Conservation (phyloP, 495 filamentous ascomycete species). For the Penicillium salamii region DNA sequence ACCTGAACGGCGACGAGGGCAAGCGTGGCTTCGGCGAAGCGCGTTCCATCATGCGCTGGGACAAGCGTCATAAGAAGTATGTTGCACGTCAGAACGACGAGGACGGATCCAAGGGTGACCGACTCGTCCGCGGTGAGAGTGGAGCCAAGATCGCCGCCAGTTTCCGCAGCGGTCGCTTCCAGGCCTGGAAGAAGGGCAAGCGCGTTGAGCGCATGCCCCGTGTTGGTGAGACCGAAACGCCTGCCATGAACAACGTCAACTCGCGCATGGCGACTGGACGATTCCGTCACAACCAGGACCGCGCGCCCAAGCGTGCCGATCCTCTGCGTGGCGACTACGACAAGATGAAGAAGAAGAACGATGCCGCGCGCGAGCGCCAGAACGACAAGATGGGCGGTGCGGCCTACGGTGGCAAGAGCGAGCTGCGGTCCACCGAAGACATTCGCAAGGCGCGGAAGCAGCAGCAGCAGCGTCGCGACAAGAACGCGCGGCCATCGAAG, state of each 20-base stretch:
- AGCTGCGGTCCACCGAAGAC: slow-evolving; percentile 78
- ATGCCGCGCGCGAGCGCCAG: slow-evolving; percentile 74
- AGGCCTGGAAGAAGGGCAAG: slow-evolving; percentile 84
- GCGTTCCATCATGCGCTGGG: slow-evolving; percentile 80
- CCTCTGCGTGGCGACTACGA: slow-evolving; percentile 86
- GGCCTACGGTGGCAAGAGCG: slow-evolving; percentile 70
- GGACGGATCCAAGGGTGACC: slow-evolving; percentile 82
- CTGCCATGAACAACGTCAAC: slow-evolving; percentile 14
- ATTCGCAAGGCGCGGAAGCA: slow-evolving; percentile 77
- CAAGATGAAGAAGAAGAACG: slow-evolving; percentile 83
- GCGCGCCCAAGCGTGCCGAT: slow-evolving; percentile 89
- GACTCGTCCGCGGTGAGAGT: slow-evolving; percentile 83
- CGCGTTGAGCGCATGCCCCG: slow-evolving; percentile 72
- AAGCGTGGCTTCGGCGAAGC: slow-evolving; percentile 71
- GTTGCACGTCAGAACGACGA: slow-evolving; percentile 87
- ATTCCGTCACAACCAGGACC: slow-evolving; percentile 78
- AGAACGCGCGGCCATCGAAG: slow-evolving; percentile 83
- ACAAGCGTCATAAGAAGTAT: slow-evolving; percentile 95
- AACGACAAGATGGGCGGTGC: slow-evolving; percentile 28
- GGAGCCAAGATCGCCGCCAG: slow-evolving; percentile 93
- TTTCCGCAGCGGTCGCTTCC: slow-evolving; percentile 91
- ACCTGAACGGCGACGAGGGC: slow-evolving; percentile 82
- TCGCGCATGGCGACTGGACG: slow-evolving; percentile 23
- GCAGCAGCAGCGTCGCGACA: slow-evolving; percentile 73
- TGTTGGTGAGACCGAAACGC: slow-evolving; percentile 74